A percentile compares a stretch with the other conserved stretches of the same genome.
Evolutionary conservation across 176 grass and related monocot species (phyloP).

Genomic region (Oryza rufipogon): DNA sequence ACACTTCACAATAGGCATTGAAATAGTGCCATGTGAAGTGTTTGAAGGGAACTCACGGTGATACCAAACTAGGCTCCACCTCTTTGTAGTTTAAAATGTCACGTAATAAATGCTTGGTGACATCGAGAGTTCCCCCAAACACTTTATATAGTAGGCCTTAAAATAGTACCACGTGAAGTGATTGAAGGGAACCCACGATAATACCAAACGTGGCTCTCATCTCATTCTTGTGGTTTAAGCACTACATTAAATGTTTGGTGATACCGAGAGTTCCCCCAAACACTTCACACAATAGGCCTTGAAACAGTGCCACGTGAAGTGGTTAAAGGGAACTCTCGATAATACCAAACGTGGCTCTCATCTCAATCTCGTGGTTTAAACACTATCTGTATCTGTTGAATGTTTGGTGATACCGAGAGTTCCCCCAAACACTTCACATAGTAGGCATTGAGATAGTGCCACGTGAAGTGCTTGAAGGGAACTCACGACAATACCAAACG

Average conservation of each 20-base stretch:
- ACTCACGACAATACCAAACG: constrained; percentile 38
- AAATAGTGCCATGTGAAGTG: constrained; percentile 29
- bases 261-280: constrained; percentile 57
- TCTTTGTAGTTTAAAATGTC: background rate
- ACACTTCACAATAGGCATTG: constrained; percentile 43
- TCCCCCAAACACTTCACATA: constrained; percentile 47
- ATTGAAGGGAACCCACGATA: constrained; percentile 35
- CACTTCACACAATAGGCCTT: constrained; percentile 48
- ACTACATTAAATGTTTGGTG: constrained; percentile 23
- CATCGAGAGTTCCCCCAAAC: constrained; percentile 58
- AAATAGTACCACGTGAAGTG: background rate
- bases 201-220: constrained; percentile 14
- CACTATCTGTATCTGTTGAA: no score
- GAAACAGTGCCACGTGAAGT: background rate
- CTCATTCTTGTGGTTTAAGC: background rate
- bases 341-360: constrained; percentile 11
- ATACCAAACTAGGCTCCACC: constrained; percentile 21
- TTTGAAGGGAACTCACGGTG: constrained; percentile 47
- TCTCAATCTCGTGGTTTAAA: background rate
- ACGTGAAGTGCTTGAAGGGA: constrained; percentile 42
- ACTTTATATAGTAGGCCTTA: constrained; percentile 42
- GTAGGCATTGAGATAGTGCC: background rate
- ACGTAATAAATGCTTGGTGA: constrained; percentile 24
- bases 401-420: no score
- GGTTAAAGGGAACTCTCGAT: constrained; percentile 35